phyloP scores from a whole-genome alignment of 1,284 basidiomycete species.

The Trametes polyzona region DNA sequence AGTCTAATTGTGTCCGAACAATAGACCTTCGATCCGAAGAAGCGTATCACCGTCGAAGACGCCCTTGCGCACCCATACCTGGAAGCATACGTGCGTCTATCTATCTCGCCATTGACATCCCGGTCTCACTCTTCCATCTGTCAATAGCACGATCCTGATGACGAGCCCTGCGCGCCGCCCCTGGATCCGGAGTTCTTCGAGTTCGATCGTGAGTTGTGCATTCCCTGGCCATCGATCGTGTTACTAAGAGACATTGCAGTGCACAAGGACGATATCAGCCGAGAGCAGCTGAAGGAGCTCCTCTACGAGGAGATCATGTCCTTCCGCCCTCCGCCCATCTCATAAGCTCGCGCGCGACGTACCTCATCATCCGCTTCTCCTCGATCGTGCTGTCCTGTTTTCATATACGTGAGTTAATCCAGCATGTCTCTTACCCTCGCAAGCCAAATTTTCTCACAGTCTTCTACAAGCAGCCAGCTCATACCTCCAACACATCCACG shows the following conservation, averaged over 20 bases:
- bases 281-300: conserved; percentile 76
- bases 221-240: neutral
- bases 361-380: neutral
- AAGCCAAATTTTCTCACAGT: neutral
- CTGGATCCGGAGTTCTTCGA: conserved; percentile 93
- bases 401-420: conserved; percentile 16
- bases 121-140: neutral
- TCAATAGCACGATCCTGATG: conserved; percentile 85
- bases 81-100: conserved; percentile 76
- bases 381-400: conserved; percentile 22
- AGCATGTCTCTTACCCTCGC: neutral
- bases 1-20: neutral
- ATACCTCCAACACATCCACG: neutral
- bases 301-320: conserved; percentile 78
- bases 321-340: conserved; percentile 71
- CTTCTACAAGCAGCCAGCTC: conserved; percentile 1
- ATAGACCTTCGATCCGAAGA: conserved; percentile 90
- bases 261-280: conserved; percentile 91
- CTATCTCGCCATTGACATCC: conserved; percentile 11
- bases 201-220: conserved; percentile 66
- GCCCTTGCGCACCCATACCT: conserved; percentile 92
- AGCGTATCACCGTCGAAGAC: conserved; percentile 89
- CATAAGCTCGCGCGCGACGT: conserved; percentile 32
- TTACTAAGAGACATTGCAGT: conserved; percentile 46
- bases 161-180: conserved; percentile 90